Evolutionary conservation across 495 filamentous ascomycete genomes (phyloP), one percentile per base, ranked within the genome.

Genomic region (Penicillium canariense): DNA sequence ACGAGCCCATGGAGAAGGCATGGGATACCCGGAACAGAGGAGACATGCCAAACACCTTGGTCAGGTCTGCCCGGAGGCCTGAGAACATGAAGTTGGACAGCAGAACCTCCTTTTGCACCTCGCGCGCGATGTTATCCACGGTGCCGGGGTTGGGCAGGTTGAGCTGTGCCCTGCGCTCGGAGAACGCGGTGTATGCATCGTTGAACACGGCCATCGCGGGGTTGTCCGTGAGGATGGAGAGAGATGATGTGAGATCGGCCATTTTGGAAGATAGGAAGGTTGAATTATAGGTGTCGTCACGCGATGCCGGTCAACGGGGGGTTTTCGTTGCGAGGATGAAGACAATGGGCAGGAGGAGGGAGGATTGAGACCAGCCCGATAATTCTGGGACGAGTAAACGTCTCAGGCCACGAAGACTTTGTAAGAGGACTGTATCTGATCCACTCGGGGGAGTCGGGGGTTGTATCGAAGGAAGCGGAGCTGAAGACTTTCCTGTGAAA

Each of bases 11-110:
- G 27, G 92, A 83, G 69, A 99, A 94, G 48, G 92, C 87, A 80
- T 99, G 95, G 46, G 92, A 96, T 54, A 96, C 87, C 72, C 97
- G 93, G 81, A 99, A 99, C 63, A 97, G 77, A 42, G 94, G 95
- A 58, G 84, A 81, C 66, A 96, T 81, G 78, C 90, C 89, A 76
- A 97, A 92, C 61, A 88, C 86, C 81, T 97, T 99, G 58, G 88
- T 96, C 65, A 97, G 74, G 71, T 99, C 95, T 65, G 94, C 95
- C 58, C 91, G 87, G 67, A 99, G 81, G 52, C 95, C 95, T 17
- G 88, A 82, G 80, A 97, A 97, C 83, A 92, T 94, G 67, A 89
- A 88, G 76, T 96, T 96, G 70, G 85, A 91, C 59, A 96, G 83
- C 69, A 97, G 85, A 42, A 96, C 92, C 78, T 96, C 91, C 68